Evolutionary conservation across 768 basidiomycete genomes (phyloP), one percentile per base, ranked within the genome.

Genomic region (Phylloporus sp.): DNA sequence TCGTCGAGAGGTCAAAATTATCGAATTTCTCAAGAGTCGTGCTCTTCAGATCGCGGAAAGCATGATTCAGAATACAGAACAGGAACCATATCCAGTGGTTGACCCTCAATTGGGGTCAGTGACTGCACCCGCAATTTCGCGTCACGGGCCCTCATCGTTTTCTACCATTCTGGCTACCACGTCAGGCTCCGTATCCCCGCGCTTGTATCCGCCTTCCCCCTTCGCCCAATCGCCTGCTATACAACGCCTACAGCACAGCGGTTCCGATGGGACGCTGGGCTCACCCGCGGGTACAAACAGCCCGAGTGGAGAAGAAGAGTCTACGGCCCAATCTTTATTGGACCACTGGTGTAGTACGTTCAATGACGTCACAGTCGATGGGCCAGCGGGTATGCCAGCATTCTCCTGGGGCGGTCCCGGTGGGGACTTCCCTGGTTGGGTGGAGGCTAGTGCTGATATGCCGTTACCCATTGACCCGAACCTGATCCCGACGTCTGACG

Each of bases 281-380:
- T 85, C 86, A 15, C 81, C 84, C 34, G 80, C 81, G 1, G 82
- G 78, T 16, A 79, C 85, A 22, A 80, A 79, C n/a, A 89, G 87
- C 62, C 88, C 86, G 2, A 67, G 65, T 45, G 84, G 78, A 39
- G 90, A 91, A 42, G 89, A 87, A 10, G 84, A 90, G 62, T 82
- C 79, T 23, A 74, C 85, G 7, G 88, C 89, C 4, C 90, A 93
- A 62, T 80, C 80, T 11, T 66, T 93, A 49, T 72, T 93, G 42
- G 89, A 93, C 65, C 86, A 91, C 55, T 92, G 91, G 90, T 87
- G 82, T 62, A 85, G 84, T 55, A 82, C 84, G n/a, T 80, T 90
- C 57, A 86, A 81, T 61, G 86, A 84, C 52, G 78, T 82, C 11
- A 76, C 79, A 2, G 59, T 81, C 2, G 83, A 86, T 57, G 72